Evolutionary conservation across 1,139 yeast genomes (phyloP).

Genomic region (Blastobotrys indianensis): DNA sequence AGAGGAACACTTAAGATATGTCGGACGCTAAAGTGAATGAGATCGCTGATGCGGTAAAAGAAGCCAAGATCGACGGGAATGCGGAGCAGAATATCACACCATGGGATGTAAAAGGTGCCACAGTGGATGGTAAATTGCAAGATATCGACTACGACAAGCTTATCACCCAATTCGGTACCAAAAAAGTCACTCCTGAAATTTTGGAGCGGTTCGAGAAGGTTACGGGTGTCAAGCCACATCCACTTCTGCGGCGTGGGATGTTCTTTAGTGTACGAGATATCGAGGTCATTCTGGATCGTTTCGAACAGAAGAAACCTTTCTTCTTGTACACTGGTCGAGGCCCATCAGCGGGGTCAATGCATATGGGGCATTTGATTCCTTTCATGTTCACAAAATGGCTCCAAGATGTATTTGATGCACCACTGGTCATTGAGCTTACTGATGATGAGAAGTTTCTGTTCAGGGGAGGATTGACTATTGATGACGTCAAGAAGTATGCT

Average conservation of each 20-base stretch:
- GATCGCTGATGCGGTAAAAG: slow-evolving; percentile 14
- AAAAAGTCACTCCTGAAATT: slow-evolving; percentile 61
- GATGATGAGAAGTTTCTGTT: slow-evolving; percentile 97
- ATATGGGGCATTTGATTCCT: slow-evolving; percentile 96
- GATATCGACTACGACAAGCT: slow-evolving; percentile 88
- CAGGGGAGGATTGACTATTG: slow-evolving; percentile 82
- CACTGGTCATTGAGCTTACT: slow-evolving; percentile 91
- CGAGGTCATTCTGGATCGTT: slow-evolving; percentile 68
- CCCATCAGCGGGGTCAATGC: slow-evolving; percentile 92
- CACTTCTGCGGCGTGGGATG: slow-evolving; percentile 81
- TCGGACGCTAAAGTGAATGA: slow-evolving; percentile 15
- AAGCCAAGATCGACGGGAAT: slow-evolving; percentile 8
- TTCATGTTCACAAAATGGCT: slow-evolving; percentile 95
- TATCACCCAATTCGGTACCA: slow-evolving; percentile 84
- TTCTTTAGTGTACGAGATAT: slow-evolving; percentile 93
- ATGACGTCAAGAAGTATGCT: slow-evolving; percentile 78
- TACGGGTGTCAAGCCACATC: slow-evolving; percentile 93
- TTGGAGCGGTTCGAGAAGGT: slow-evolving; percentile 67
- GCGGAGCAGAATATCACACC: slow-evolving; percentile 69
- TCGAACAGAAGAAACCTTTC: slow-evolving; percentile 93
- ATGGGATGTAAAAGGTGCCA: slow-evolving; percentile 99
- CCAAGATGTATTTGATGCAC: slow-evolving; percentile 95
- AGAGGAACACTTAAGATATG: neutral
- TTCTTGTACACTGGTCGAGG: slow-evolving; percentile 98
- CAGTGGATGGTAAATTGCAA: slow-evolving; percentile 84